Evolutionary conservation across 2,329 filamentous ascomycete species (phyloP).

Genomic region (Sporothrix brasiliensis): DNA sequence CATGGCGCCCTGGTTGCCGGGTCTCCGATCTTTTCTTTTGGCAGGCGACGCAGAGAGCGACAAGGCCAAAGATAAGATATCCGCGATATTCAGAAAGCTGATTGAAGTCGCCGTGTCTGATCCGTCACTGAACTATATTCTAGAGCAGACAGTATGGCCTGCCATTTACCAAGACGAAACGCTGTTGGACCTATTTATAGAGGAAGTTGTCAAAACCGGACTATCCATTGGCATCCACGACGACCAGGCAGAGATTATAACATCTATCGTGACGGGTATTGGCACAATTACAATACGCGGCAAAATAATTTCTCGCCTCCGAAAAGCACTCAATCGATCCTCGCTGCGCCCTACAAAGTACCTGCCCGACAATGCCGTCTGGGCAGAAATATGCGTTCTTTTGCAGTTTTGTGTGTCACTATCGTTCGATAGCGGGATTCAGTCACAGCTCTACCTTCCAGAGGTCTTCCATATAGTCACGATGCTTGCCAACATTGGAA

Average conservation of each 20-base stretch:
- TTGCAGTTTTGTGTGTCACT: slow-evolving; percentile 67
- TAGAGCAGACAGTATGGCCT: slow-evolving; percentile 70
- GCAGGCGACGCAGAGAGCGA: slow-evolving; percentile 64
- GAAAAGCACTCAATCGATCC: slow-evolving; percentile 68
- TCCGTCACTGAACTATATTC: slow-evolving; percentile 58
- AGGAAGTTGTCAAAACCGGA: slow-evolving; percentile 67
- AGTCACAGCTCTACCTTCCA: slow-evolving; percentile 68
- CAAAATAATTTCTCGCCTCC: slow-evolving; percentile 65
- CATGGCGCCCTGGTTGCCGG: slow-evolving; percentile 69
- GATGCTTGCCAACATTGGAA: slow-evolving; percentile 69
- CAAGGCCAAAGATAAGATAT: slow-evolving; percentile 67
- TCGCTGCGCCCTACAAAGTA: slow-evolving; percentile 67
- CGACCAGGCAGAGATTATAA: slow-evolving; percentile 62
- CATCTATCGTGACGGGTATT: slow-evolving; percentile 64
- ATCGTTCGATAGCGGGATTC: slow-evolving; percentile 68
- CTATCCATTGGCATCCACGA: slow-evolving; percentile 60
- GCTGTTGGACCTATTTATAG: slow-evolving; percentile 66
- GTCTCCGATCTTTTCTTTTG: slow-evolving; percentile 62
- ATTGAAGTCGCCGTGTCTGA: slow-evolving; percentile 67
- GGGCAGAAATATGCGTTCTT: slow-evolving; percentile 69
- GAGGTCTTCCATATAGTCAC: slow-evolving; percentile 72
- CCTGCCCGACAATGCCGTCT: slow-evolving; percentile 67
- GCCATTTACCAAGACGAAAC: slow-evolving; percentile 66
- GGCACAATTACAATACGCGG: slow-evolving; percentile 67
- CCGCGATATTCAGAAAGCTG: slow-evolving; percentile 64